Percentiles rank a stretch among this genome's conserved stretches.
Evolutionary conservation across 1,139 yeast genomes (phyloP).

Genomic region (Hanseniaspora sp.): DNA sequence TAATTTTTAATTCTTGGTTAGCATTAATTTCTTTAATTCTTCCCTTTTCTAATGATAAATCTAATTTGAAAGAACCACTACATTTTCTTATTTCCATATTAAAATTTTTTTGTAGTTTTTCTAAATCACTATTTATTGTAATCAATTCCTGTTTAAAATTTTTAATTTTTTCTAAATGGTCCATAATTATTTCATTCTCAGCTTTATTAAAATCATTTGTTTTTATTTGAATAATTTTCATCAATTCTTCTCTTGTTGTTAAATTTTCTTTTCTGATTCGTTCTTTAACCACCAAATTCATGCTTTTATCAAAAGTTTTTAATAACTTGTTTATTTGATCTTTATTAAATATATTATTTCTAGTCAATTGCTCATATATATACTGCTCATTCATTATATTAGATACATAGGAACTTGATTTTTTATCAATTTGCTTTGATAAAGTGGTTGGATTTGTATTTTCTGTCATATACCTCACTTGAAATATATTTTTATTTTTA

Average conservation of each 20-base stretch:
- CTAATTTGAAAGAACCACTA: slow-evolving; percentile 81
- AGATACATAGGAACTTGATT: not conserved
- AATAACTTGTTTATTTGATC: slow-evolving; percentile 78
- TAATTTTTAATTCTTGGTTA: slow-evolving; percentile 81
- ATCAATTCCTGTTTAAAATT: slow-evolving; percentile 74
- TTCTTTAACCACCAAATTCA: slow-evolving; percentile 69
- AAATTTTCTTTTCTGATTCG: slow-evolving; percentile 51
- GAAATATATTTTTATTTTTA: too few species aligned
- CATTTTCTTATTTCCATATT: slow-evolving; percentile 89
- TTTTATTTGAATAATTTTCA: slow-evolving; percentile 83
- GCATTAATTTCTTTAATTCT: slow-evolving; percentile 89
- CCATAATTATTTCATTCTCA: slow-evolving; percentile 80
- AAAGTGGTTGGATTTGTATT: too few species aligned
- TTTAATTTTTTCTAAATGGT: slow-evolving; percentile 27
- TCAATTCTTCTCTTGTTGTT: slow-evolving; percentile 69
- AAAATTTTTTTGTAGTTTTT: slow-evolving; percentile 68
- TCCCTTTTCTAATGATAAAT: slow-evolving; percentile 86
- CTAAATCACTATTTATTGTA: slow-evolving; percentile 75
- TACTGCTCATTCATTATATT: slow-evolving; percentile 10
- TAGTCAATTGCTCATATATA: slow-evolving; percentile 5
- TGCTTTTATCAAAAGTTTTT: slow-evolving; percentile 59
- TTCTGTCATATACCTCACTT: too few species aligned
- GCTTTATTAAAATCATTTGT: slow-evolving; percentile 88
- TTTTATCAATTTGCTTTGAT: too few species aligned
- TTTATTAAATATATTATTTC: slow-evolving; percentile 41